Evolutionary conservation across 768 basidiomycete species (phyloP), one percentile per base, ranked within the genome.

Genomic region (Leccinum broughii): DNA sequence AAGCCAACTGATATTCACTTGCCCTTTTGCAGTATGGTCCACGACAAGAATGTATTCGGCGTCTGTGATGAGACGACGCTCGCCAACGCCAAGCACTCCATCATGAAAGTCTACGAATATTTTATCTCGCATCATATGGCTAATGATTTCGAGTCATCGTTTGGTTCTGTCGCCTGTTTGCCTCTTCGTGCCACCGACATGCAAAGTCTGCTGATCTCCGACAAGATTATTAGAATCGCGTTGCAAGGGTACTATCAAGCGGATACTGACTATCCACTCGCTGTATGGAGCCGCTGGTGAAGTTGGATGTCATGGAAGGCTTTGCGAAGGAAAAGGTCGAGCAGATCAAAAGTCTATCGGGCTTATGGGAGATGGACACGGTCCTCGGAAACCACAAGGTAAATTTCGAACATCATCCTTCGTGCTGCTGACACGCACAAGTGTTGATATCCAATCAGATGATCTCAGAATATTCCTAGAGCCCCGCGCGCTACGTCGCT

Each of bases 31-130:
- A 98, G 95, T 8, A 96, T 97, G 94, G 90, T 97, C 63, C 95
- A 96, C 73, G 95, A 97, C 78, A 94, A 89, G 80, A 92, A 92
- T 75, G 83, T 93, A 8, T 82, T 99, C 46, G 96, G 92, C 68
- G 92, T 92, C 58, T 98, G 96, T 66, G 97, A 97, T 64, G 96
- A 99, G 76, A 99, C 96, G 0, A 83, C 88, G 63, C 78, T 99
- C 57, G 82, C 95, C 32, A 98, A 99, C 66, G 85, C 95, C 15
- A 96, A 97, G 73, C 91, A 94, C 73, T 97, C 95, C 1, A 81
- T 95, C 69, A 92, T 95, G 89, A 93, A 98, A 81, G 96, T 98
- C 34, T 98, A 98, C 80, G 96, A 98, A 72, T 98, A 98, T 82
- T 98, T 93, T 79, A 93, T 99, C 67, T 98, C 94, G 0, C 97